Base-by-base conservation (phyloP, 805 yeast species). In the Hanseniaspora osmophila region DNA sequence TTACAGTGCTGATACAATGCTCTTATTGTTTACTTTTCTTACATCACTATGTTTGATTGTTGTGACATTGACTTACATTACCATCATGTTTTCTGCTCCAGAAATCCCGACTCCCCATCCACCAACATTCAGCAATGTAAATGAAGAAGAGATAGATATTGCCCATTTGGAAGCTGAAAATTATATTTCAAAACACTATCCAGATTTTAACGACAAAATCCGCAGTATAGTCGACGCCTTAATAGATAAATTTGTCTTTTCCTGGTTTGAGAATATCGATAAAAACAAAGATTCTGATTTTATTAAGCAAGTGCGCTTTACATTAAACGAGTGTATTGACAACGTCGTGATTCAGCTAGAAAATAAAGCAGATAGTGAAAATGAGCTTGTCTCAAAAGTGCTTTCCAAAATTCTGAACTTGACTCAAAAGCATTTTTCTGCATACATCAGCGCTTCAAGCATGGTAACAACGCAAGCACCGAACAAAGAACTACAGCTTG, bases 401-500 rank as follows among this genome's bases (percentile, higher is more conserved):
- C 78, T 84, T 1, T 62, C 75, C 30, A 69, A 70, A 40, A 33
- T 84, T 0, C 46, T 84, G 6, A 95, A 96, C 0, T 52, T 80
- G 1, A 6, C 85, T 1, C 78, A 84, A 1, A 73, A 70, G 11
- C 95, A 87, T 57, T 71, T 80, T 48, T 62, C 66, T 7, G 63
- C 65, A 7, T 84, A 70, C 54, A 62, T 78, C 0, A 69, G 62
- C 43, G 63, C 64, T 15, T 44, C 52, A 0, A 22, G 27, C 27
- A 22, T 7, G 27, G 60, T 54, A 30, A 48, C 60, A 38, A 59
- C 62, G 15, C 63, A 64, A 17, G 54, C 67, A 1, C 48, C 55
- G 1, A 71, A 70, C 33, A 50, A 65, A 2, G 70, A 73, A 33
- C 49, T 62, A 11, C 65, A 66, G 16, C 53, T 73, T 9, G 75